These are phyloP conservation scores for Pythium dissimile DNA, from an alignment of 352 stramenopile species.

Conservation along the genomic window DNA sequence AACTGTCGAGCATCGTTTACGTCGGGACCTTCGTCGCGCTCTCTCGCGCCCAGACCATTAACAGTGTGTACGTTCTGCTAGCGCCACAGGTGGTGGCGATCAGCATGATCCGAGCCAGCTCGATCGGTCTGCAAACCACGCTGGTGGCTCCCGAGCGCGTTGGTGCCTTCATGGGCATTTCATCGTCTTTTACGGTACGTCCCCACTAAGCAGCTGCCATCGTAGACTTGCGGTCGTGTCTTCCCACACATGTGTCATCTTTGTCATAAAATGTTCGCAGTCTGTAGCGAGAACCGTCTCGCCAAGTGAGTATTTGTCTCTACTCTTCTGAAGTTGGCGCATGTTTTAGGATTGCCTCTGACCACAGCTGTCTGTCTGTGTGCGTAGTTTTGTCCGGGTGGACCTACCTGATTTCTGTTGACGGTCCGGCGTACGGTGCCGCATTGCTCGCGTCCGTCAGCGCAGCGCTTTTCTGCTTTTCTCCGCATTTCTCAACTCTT, in stretches of 20 bases:
- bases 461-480: conserved; percentile 62
- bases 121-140: conserved; percentile 66
- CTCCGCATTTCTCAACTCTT: conserved; percentile 48
- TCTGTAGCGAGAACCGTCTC: conserved; percentile 75
- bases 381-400: conserved; percentile 71
- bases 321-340: background rate
- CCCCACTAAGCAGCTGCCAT: background rate
- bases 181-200: conserved; percentile 68
- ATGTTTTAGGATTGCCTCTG: background rate
- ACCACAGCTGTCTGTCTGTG: too few species aligned
- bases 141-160: conserved; percentile 66
- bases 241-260: background rate
- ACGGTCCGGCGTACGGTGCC: conserved; percentile 65
- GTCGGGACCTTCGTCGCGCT: conserved; percentile 69
- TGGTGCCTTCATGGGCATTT: conserved; percentile 77
- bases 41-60: conserved; percentile 44
- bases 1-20: conserved; percentile 63
- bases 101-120: conserved; percentile 80
- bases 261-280: conserved; percentile 22
- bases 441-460: conserved; percentile 57
- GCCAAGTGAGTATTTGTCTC: conserved; percentile 48
- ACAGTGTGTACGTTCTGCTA: conserved; percentile 50
- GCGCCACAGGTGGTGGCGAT: conserved; percentile 56
- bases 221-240: background rate
- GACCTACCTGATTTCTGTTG: conserved; percentile 68